Conservation (phyloP, 2,329 filamentous ascomycete species). For the Calycina marina region DNA sequence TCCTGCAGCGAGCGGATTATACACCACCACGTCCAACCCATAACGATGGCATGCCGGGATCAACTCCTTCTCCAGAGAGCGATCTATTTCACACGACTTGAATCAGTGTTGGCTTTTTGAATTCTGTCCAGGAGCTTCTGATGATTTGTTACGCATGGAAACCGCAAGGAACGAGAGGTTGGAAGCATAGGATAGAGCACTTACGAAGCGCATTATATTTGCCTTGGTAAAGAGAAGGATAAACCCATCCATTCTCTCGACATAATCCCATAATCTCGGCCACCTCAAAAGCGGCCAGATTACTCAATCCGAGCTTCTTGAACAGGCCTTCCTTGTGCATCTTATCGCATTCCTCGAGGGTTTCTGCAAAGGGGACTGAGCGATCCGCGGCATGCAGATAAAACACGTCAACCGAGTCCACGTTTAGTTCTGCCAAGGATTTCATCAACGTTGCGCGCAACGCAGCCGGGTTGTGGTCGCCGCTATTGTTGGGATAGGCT, state of each 20-base stretch:
- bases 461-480: constrained; percentile 47
- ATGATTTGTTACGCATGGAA: too few relatives aligned
- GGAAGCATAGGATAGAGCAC: too few relatives aligned
- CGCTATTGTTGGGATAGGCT: constrained; percentile 46
- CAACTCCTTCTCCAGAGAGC: constrained; percentile 61
- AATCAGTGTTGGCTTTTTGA: too few relatives aligned
- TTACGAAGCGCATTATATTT: constrained; percentile 90
- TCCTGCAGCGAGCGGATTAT: constrained; percentile 72
- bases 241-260: constrained; percentile 46
- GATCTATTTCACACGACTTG: too few relatives aligned
- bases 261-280: constrained; percentile 48
- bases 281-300: constrained; percentile 78
- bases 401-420: constrained; percentile 63
- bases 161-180: too few relatives aligned
- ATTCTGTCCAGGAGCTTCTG: too few relatives aligned
- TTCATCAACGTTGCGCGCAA: constrained; percentile 51
- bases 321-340: constrained; percentile 90
- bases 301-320: constrained; percentile 62
- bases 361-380: constrained; percentile 62
- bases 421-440: constrained; percentile 56
- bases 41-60: constrained; percentile 61
- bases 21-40: constrained; percentile 64
- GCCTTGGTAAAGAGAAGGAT: constrained; percentile 55
- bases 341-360: constrained; percentile 62
- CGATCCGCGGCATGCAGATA: constrained; percentile 62